A percentile compares a stretch with the other conserved stretches of the same genome.
Conservation (phyloP, 208 protist genomes). For the Kentomonas sorsogonicus region DNA sequence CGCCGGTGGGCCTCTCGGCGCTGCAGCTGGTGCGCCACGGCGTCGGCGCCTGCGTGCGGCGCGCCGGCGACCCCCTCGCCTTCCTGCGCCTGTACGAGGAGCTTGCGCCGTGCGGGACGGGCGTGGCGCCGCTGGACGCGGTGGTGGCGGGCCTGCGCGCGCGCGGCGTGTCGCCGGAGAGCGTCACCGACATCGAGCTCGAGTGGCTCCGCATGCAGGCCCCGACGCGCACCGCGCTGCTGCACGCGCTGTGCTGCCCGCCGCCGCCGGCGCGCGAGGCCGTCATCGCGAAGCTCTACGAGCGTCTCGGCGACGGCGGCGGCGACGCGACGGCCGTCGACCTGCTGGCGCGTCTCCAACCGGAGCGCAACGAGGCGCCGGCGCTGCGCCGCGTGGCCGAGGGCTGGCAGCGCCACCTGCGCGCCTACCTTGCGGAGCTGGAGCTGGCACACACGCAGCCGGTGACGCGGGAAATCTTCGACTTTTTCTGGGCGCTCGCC, state of each 20-base stretch:
- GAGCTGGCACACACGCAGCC: too few species aligned
- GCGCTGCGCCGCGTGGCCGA: conserved; percentile 24
- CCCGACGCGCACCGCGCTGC: conserved; percentile 41
- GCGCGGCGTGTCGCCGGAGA: conserved; percentile 25
- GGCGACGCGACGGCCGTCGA: conserved; percentile 12
- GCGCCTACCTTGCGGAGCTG: conserved; percentile 32
- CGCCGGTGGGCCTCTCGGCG: conserved; percentile 43
- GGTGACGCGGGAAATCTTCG: conserved; percentile 58
- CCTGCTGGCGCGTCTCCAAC: conserved; percentile 33
- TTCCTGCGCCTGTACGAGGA: conserved; percentile 43
- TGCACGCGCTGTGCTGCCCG: conserved; percentile 40
- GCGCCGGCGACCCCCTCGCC: conserved; percentile 25
- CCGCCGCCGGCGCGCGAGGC: conserved; percentile 49
- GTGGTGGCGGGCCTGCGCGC: conserved; percentile 46
- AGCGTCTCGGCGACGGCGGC: conserved; percentile 23
- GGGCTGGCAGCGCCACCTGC: conserved; percentile 34
- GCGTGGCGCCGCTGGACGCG: conserved; percentile 34
- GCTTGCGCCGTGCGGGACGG: conserved; percentile 32
- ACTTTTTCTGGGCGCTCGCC: conserved; percentile 69
- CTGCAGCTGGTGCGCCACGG: conserved; percentile 35
- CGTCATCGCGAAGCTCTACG: conserved; percentile 59
- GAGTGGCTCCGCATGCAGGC: conserved; percentile 75
- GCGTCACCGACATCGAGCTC: conserved; percentile 49
- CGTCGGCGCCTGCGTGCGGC: conserved; percentile 19
- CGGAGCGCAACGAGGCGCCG: conserved; percentile 37